phyloP scores from a whole-genome alignment of 2,329 filamentous ascomycete species.

The Colletotrichum sp. region DNA sequence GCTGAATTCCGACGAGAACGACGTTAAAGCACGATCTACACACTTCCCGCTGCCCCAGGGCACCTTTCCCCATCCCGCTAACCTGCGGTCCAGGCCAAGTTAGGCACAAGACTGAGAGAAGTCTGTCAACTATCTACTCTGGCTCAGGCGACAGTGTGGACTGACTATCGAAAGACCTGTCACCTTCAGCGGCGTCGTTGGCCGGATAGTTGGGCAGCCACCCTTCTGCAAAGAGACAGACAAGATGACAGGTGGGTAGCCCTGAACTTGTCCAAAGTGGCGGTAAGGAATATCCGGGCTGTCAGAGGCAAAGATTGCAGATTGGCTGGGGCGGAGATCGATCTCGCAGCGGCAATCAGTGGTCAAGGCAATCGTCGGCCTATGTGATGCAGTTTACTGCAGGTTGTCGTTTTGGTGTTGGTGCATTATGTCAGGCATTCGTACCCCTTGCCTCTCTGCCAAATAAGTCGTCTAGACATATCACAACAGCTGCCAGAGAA shows the following conservation, averaged over 20 bases:
- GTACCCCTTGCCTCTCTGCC: background rate
- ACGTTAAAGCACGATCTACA: background rate
- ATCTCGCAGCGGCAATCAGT: slow-evolving; percentile 9
- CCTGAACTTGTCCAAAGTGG: slow-evolving; percentile 7
- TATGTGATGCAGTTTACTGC: background rate
- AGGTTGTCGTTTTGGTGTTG: background rate
- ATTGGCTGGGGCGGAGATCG: slow-evolving; percentile 10
- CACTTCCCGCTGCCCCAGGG: background rate
- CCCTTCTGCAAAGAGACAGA: background rate
- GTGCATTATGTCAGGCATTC: background rate
- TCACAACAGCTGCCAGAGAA: background rate
- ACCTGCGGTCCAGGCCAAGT: background rate
- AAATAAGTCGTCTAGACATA: too few relatives aligned
- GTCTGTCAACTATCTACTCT: background rate
- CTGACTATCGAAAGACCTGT: background rate
- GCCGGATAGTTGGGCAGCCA: background rate
- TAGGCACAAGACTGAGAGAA: background rate
- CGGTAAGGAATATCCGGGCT: slow-evolving; percentile 13
- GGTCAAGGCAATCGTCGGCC: background rate
- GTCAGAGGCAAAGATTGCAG: background rate
- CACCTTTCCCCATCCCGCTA: background rate
- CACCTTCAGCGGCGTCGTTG: background rate
- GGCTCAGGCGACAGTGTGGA: background rate
- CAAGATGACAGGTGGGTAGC: background rate
- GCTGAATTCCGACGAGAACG: background rate